Evolutionary conservation across 2,329 filamentous ascomycete species (phyloP).

Genomic region (Trichophyton simii): DNA sequence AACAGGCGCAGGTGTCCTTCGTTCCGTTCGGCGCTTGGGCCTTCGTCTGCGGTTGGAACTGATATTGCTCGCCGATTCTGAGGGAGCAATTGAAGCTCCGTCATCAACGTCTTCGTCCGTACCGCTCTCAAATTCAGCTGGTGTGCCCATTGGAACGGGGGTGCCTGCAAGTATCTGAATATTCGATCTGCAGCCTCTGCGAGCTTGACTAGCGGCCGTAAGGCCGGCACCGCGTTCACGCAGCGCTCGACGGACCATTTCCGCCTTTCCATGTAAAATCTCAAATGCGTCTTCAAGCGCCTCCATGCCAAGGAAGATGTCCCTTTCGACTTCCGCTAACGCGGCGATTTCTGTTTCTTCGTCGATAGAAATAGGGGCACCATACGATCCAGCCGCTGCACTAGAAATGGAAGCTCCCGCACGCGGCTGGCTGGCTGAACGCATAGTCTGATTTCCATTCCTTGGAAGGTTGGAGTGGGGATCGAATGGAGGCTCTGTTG

Average conservation of each 20-base stretch:
- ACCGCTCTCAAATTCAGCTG: constrained; percentile 15
- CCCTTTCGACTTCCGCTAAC: constrained; percentile 79
- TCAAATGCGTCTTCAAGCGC: constrained; percentile 89
- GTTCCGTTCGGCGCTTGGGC: constrained; percentile 36
- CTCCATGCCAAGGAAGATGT: constrained; percentile 92
- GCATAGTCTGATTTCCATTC: constrained; percentile 21
- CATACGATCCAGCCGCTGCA: constrained; percentile 47
- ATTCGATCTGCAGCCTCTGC: constrained; percentile 22
- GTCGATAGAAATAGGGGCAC: constrained; percentile 75
- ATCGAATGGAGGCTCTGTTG: constrained; percentile 17
- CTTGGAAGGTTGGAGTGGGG: constrained; percentile 21
- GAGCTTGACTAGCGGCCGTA: constrained; percentile 35
- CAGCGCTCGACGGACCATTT: constrained; percentile 63
- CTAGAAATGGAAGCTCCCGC: constrained; percentile 27
- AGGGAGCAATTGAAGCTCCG: constrained; percentile 33
- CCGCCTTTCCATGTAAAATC: constrained; percentile 72
- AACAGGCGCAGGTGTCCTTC: constrained; percentile 37
- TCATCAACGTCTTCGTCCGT: constrained; percentile 36
- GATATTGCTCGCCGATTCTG: constrained; percentile 40
- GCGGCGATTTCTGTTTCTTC: constrained; percentile 88
- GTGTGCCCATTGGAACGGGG: background rate
- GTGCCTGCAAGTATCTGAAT: constrained; percentile 5
- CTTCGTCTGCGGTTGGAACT: constrained; percentile 33
- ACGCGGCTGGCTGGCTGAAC: constrained; percentile 30
- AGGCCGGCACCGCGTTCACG: constrained; percentile 74